Evolutionary conservation across 2,329 filamentous ascomycete genomes (phyloP).

Genomic region (Grosmannia serpens): DNA sequence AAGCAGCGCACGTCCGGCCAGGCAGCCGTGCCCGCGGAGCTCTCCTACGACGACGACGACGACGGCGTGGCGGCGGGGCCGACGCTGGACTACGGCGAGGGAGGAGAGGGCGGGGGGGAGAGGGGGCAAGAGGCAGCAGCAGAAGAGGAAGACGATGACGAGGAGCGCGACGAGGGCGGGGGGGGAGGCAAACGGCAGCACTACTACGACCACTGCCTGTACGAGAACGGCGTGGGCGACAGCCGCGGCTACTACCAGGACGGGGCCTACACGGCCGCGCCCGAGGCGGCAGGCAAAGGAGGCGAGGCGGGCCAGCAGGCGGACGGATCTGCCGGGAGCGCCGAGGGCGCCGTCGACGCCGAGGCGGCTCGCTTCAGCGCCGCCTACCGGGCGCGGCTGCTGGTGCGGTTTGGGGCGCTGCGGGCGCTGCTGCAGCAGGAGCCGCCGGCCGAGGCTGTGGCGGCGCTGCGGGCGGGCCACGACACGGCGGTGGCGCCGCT

Average conservation of each 20-base stretch:
- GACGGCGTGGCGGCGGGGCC: no score
- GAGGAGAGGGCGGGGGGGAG: neutral
- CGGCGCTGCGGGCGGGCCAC: constrained; percentile 40
- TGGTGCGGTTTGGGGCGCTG: constrained; percentile 52
- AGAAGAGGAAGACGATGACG: constrained; percentile 11
- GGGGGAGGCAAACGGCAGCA: constrained; percentile 5
- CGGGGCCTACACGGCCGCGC: constrained; percentile 63
- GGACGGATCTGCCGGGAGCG: neutral
- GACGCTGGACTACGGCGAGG: neutral
- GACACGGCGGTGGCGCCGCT: constrained; percentile 44
- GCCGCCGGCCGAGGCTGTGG: constrained; percentile 41
- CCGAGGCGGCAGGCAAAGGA: constrained; percentile 20
- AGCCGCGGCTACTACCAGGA: constrained; percentile 60
- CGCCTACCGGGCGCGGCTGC: constrained; percentile 57
- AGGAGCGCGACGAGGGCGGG: neutral
- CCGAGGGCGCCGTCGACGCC: neutral
- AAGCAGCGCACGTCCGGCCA: constrained; percentile 3
- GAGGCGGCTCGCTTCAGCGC: constrained; percentile 36
- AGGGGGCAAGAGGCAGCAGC: constrained; percentile 13
- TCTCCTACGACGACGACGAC: constrained; percentile 20
- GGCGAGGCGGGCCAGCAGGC: neutral
- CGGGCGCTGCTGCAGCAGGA: constrained; percentile 46
- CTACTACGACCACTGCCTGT: constrained; percentile 28
- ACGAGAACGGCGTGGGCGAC: constrained; percentile 38
- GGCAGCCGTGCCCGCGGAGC: constrained; percentile 11